These are phyloP conservation scores for Fusarium virguliforme DNA, from an alignment of 2,329 filamentous ascomycete genomes.

Conservation along the genomic window DNA sequence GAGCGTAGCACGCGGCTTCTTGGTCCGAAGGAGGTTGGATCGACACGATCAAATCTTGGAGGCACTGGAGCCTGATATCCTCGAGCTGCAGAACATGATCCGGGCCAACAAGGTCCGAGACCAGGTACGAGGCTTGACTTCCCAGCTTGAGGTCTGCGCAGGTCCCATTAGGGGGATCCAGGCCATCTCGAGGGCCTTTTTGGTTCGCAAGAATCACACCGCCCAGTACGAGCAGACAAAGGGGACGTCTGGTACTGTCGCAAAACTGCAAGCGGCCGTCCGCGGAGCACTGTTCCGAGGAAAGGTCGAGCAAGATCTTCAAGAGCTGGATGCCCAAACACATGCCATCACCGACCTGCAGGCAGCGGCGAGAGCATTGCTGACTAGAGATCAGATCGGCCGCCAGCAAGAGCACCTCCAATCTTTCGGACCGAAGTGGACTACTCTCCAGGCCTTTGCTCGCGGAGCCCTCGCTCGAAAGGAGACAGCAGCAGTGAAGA, in stretches of 20 bases:
- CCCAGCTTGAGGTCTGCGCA: constrained; percentile 74
- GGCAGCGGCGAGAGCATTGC: constrained; percentile 75
- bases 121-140: constrained; percentile 70
- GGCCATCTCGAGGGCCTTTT: constrained; percentile 76
- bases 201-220: constrained; percentile 72
- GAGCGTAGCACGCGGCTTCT: constrained; percentile 81
- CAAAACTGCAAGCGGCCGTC: constrained; percentile 76
- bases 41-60: constrained; percentile 79
- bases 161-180: constrained; percentile 78
- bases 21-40: constrained; percentile 76
- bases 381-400: constrained; percentile 70
- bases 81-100: constrained; percentile 87
- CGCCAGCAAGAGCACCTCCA: constrained; percentile 68
- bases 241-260: constrained; percentile 67
- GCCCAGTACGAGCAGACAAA: constrained; percentile 71
- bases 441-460: constrained; percentile 59
- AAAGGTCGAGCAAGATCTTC: constrained; percentile 68
- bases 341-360: constrained; percentile 72
- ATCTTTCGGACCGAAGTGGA: constrained; percentile 66
- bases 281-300: constrained; percentile 77
- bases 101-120: constrained; percentile 77
- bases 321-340: constrained; percentile 67
- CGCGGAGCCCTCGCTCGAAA: constrained; percentile 67
- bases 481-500: constrained; percentile 61
- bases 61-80: constrained; percentile 78